Conservation (phyloP, 2,329 filamentous ascomycete genomes). For the Exophiala mesophila region DNA sequence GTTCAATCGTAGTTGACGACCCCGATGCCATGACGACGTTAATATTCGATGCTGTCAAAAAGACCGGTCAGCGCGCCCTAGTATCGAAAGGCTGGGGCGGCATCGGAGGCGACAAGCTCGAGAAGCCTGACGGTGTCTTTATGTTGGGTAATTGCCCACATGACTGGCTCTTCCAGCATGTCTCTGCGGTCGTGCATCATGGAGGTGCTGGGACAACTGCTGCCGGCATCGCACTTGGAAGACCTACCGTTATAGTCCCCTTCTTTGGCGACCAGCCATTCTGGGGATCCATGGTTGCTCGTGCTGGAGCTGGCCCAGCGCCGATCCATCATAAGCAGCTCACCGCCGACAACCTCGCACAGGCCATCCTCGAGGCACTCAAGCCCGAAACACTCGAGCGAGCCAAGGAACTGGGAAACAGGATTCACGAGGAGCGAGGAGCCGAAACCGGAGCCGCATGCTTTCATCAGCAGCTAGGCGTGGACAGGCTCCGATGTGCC, state of each 20-base stretch:
- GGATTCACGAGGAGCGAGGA: conserved; percentile 61
- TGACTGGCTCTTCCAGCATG: conserved; percentile 55
- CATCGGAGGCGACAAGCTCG: not conserved
- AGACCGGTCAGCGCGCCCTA: conserved; percentile 47
- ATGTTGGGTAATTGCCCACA: conserved; percentile 51
- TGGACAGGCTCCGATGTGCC: conserved; percentile 61
- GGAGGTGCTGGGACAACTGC: conserved; percentile 33
- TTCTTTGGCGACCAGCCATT: conserved; percentile 66
- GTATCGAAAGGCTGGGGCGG: conserved; percentile 53
- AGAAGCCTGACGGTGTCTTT: conserved; percentile 34
- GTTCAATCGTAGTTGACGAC: conserved; percentile 52
- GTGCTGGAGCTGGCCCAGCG: conserved; percentile 64
- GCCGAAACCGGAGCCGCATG: conserved; percentile 58
- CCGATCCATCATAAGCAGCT: conserved; percentile 65
- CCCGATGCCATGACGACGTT: conserved; percentile 41
- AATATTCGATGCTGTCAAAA: conserved; percentile 44
- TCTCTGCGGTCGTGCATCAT: conserved; percentile 51
- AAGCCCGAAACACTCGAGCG: conserved; percentile 54
- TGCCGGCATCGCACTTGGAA: conserved; percentile 47
- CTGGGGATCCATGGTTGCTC: conserved; percentile 70
- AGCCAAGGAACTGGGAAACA: conserved; percentile 53
- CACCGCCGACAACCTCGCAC: conserved; percentile 59
- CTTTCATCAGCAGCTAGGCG: conserved; percentile 64
- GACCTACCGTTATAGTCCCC: conserved; percentile 51
- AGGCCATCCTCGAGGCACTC: conserved; percentile 57